Conservation (phyloP, 441 rosid genomes). For the Populus trichocarpa region DNA sequence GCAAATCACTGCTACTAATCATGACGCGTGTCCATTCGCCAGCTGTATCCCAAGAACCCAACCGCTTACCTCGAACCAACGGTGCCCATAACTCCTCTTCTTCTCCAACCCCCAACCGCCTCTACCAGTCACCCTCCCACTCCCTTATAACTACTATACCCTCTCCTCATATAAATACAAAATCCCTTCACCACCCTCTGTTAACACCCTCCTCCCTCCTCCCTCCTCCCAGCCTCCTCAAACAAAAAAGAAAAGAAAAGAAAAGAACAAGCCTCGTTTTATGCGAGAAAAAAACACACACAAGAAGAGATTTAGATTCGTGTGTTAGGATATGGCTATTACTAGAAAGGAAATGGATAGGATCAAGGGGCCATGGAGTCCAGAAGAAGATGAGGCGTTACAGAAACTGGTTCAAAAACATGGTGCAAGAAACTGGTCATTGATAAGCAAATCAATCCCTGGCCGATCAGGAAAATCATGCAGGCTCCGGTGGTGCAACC, state of each 20-base stretch:
- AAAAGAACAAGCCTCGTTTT: background rate
- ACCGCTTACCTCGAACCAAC: slow-evolving; percentile 64
- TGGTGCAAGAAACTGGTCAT: slow-evolving; percentile 75
- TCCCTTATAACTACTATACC: slow-evolving; percentile 35
- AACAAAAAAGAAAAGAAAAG: background rate
- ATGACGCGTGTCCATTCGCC: slow-evolving; percentile 76
- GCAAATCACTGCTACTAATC: slow-evolving; percentile 34
- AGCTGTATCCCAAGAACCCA: slow-evolving; percentile 82
- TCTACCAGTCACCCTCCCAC: slow-evolving; percentile 40
- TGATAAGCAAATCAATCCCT: slow-evolving; percentile 69
- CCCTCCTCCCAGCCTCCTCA: background rate
- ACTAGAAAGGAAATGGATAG: slow-evolving; percentile 53
- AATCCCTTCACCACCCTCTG: background rate
- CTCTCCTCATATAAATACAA: slow-evolving; percentile 5
- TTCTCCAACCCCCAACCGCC: slow-evolving; percentile 29
- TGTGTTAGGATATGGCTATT: slow-evolving; percentile 25
- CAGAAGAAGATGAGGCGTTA: slow-evolving; percentile 73
- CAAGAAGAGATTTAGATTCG: too few relatives aligned
- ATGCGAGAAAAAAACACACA: background rate
- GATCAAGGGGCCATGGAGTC: slow-evolving; percentile 84
- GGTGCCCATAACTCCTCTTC: slow-evolving; percentile 35
- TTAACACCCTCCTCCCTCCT: background rate
- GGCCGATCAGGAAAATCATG: slow-evolving; percentile 77
- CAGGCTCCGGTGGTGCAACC: slow-evolving; percentile 81
- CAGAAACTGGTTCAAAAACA: slow-evolving; percentile 51